Conservation (phyloP, 2,329 filamentous ascomycete species). For the Phialophora verrucosa region DNA sequence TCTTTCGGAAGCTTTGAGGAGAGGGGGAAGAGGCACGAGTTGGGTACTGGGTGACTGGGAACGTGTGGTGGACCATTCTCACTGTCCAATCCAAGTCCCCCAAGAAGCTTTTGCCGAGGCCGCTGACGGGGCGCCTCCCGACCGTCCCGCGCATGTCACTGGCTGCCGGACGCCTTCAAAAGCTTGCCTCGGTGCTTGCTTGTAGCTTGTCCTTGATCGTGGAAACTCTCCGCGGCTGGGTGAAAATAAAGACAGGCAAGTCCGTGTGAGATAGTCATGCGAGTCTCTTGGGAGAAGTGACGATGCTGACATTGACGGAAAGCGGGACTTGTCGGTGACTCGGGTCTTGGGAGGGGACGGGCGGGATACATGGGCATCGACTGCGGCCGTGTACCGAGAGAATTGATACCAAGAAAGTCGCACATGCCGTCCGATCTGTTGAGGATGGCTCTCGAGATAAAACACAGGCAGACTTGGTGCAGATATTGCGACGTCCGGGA, state of each 20-base stretch:
- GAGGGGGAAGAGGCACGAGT: background rate
- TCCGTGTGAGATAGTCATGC: background rate
- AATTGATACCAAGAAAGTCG: background rate
- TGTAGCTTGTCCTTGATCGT: slow-evolving; percentile 21
- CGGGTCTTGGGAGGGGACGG: background rate
- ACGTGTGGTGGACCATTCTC: background rate
- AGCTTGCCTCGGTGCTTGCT: slow-evolving; percentile 17
- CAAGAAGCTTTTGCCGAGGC: slow-evolving; percentile 24
- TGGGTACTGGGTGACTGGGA: background rate
- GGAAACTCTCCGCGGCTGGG: background rate
- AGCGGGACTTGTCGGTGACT: background rate
- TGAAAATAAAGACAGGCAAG: background rate
- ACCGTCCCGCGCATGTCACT: background rate
- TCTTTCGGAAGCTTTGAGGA: background rate
- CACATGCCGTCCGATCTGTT: background rate
- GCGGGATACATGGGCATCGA: background rate
- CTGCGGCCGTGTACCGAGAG: background rate
- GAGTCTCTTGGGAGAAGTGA: background rate
- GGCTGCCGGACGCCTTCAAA: background rate
- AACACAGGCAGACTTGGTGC: background rate
- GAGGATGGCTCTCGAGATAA: background rate
- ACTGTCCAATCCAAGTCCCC: background rate
- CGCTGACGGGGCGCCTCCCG: background rate
- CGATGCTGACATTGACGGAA: background rate
- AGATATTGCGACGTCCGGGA: background rate